These are phyloP conservation scores for Chalciporus chontae DNA, from an alignment of 768 basidiomycete genomes.

Conservation along the genomic window DNA sequence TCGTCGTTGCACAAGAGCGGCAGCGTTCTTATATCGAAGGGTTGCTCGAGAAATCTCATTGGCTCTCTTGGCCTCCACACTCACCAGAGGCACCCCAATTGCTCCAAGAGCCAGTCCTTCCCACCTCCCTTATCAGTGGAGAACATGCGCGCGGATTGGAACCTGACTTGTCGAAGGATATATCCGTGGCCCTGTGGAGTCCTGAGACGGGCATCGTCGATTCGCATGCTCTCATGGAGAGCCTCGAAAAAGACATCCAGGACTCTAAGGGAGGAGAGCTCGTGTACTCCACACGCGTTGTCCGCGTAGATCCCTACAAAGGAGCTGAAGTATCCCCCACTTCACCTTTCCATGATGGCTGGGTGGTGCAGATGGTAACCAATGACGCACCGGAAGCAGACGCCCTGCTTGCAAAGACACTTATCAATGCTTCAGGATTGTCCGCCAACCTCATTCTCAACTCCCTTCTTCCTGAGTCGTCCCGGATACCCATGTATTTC, in stretches of 20 bases:
- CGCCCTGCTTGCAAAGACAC: constrained; percentile 64
- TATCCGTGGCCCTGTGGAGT: constrained; percentile 73
- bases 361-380: constrained; percentile 83
- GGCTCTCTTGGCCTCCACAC: constrained; percentile 48
- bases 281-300: constrained; percentile 76
- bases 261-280: constrained; percentile 68
- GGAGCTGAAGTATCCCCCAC: constrained; percentile 25
- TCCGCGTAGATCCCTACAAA: constrained; percentile 72
- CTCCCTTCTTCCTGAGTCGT: constrained; percentile 52
- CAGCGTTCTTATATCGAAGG: constrained; percentile 70
- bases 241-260: constrained; percentile 75
- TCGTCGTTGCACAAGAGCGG: constrained; percentile 73
- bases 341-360: constrained; percentile 54
- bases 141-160: constrained; percentile 70
- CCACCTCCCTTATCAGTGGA: constrained; percentile 65
- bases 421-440: constrained; percentile 84
- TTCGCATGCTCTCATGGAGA: constrained; percentile 79
- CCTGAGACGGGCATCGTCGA: constrained; percentile 90
- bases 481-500: constrained; percentile 71
- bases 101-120: constrained; percentile 40
- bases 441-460: constrained; percentile 71
- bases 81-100: constrained; percentile 25
- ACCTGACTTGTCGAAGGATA: constrained; percentile 73
- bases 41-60: constrained; percentile 60
- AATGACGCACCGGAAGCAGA: constrained; percentile 48